A percentile compares a stretch with the other conserved stretches of the same genome.
Evolutionary conservation across 2,329 filamentous ascomycete species (phyloP).

Genomic region (Epichloe sibirici): DNA sequence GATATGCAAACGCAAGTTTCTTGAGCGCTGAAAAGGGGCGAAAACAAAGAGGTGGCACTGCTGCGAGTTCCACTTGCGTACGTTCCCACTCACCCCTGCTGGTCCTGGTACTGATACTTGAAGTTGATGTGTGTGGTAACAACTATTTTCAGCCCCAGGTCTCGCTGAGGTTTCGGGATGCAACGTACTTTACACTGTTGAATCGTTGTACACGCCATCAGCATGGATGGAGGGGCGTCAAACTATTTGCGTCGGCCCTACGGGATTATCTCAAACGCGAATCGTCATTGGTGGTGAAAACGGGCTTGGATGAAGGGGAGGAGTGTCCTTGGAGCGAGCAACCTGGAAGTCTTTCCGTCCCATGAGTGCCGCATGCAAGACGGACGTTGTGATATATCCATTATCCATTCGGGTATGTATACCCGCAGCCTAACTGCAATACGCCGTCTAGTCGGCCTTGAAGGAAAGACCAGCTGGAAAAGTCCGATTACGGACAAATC

Average conservation of each 20-base stretch:
- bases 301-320: neutral
- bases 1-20: too few species aligned
- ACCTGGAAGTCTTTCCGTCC: neutral
- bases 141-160: neutral
- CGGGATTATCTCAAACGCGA: neutral
- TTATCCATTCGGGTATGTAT: neutral
- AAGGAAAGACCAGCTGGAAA: neutral
- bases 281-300: neutral
- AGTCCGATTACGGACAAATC: neutral
- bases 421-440: neutral
- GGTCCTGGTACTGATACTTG: too few species aligned
- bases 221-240: neutral
- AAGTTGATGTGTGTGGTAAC: too few species aligned
- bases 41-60: too few species aligned
- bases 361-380: neutral
- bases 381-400: neutral
- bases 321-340: neutral
- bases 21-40: too few species aligned
- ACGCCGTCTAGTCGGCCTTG: neutral
- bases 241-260: conserved; percentile 1
- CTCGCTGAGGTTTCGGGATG: neutral
- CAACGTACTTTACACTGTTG: neutral
- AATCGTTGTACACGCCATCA: too few species aligned
- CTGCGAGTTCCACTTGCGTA: too few species aligned
- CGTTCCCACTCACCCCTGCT: too few species aligned